Evolutionary conservation across 2,329 filamentous ascomycete species (phyloP).

Genomic region (Xylariaceae sp.): DNA sequence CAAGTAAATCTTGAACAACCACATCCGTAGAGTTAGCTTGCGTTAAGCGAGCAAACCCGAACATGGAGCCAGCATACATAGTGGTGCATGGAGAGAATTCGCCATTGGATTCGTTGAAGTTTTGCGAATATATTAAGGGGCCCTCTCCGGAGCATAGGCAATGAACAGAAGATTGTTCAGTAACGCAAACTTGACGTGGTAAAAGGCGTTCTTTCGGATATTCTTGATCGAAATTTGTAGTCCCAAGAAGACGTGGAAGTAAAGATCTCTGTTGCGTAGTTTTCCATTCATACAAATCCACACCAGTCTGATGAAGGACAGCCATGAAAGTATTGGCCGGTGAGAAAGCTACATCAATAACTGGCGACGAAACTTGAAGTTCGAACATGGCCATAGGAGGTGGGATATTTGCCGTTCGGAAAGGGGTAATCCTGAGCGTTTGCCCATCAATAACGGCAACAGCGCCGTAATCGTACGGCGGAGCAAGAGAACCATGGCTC

Average conservation of each 20-base stretch:
- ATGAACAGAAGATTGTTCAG: slow-evolving; percentile 37
- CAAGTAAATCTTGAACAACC: slow-evolving; percentile 53
- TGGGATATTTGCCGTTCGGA: slow-evolving; percentile 83
- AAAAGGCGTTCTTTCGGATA: slow-evolving; percentile 32
- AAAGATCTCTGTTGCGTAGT: slow-evolving; percentile 60
- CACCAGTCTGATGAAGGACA: slow-evolving; percentile 69
- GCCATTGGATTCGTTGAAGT: slow-evolving; percentile 21
- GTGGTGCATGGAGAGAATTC: slow-evolving; percentile 24
- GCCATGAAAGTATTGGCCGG: slow-evolving; percentile 69
- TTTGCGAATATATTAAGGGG: slow-evolving; percentile 33
- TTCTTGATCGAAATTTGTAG: slow-evolving; percentile 46
- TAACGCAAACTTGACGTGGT: slow-evolving; percentile 40
- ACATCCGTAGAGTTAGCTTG: slow-evolving; percentile 40
- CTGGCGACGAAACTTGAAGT: slow-evolving; percentile 64
- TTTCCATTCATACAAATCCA: slow-evolving; percentile 75
- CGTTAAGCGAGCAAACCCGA: slow-evolving; percentile 39
- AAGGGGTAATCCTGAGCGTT: slow-evolving; percentile 80
- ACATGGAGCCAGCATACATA: slow-evolving; percentile 39
- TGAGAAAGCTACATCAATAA: slow-evolving; percentile 77
- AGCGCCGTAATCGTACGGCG: slow-evolving; percentile 78
- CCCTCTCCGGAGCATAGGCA: slow-evolving; percentile 36
- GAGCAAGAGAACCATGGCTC: slow-evolving; percentile 69
- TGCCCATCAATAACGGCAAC: slow-evolving; percentile 86
- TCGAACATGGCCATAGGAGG: slow-evolving; percentile 92
- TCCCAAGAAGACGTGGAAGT: slow-evolving; percentile 49